Percentiles rank a stretch among this genome's conserved stretches.
phyloP scores from a whole-genome alignment of 371 early-diverging fungal species.

The Choanephora cucurbitarum region DNA sequence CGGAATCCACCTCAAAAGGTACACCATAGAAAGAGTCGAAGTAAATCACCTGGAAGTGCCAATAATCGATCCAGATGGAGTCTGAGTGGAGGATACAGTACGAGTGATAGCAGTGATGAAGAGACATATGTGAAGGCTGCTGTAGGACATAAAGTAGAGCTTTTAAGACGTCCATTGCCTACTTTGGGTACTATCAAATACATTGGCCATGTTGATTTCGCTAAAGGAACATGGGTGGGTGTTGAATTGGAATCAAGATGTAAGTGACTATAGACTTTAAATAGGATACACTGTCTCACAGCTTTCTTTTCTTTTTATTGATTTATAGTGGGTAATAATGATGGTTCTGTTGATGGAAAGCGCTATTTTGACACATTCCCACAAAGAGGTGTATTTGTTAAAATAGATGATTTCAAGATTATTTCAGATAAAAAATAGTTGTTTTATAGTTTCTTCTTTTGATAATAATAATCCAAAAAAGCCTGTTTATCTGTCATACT shows the following conservation, averaged over 20 bases:
- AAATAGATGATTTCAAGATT: conserved; percentile 40
- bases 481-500: conserved; percentile 75
- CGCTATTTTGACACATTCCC: conserved; percentile 46
- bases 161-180: conserved; percentile 43
- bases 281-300: too few relatives aligned
- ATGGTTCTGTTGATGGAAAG: conserved; percentile 38
- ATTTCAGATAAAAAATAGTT: conserved; percentile 16
- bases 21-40: conserved; percentile 17
- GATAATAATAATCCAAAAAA: conserved; percentile 77
- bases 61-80: conserved; percentile 23
- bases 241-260: conserved; percentile 47
- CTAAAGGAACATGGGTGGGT: conserved; percentile 50
- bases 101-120: conserved; percentile 27
- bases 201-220: conserved; percentile 44
- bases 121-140: conserved; percentile 30
- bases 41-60: conserved; percentile 13
- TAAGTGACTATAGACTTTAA: too few relatives aligned
- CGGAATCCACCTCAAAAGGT: conserved; percentile 6
- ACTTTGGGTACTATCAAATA: conserved; percentile 46
- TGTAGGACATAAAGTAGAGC: conserved; percentile 42
- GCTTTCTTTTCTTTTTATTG: background rate
- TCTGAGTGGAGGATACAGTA: conserved; percentile 21
- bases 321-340: conserved; percentile 37
- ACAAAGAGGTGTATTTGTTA: conserved; percentile 46
- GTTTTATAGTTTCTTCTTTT: conserved; percentile 24